Percentiles rank a stretch among this genome's conserved stretches.
These are phyloP conservation scores for Seiridium cupressi DNA, from an alignment of 2,329 filamentous ascomycete genomes.

Conservation along the genomic window DNA sequence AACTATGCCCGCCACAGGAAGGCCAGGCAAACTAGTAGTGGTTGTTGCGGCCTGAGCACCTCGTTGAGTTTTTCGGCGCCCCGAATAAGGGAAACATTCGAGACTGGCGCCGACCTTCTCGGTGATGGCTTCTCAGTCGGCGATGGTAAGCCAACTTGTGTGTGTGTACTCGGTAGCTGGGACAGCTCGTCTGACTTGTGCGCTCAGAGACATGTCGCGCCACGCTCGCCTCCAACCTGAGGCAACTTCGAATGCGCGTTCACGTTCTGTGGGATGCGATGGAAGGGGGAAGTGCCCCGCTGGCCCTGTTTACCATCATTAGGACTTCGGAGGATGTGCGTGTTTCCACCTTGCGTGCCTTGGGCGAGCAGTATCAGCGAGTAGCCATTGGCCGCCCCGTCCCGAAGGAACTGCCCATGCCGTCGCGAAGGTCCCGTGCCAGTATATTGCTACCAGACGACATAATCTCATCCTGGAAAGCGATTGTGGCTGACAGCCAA, in stretches of 20 bases:
- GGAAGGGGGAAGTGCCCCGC: conserved; percentile 14
- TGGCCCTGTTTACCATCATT: conserved; percentile 32
- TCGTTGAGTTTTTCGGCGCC: conserved; percentile 30
- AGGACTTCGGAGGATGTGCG: conserved; percentile 33
- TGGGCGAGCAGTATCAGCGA: conserved; percentile 34
- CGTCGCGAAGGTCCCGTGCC: neutral
- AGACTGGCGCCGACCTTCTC: conserved; percentile 29
- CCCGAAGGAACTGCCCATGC: conserved; percentile 17
- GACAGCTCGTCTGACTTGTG: neutral
- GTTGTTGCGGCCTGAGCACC: conserved; percentile 30
- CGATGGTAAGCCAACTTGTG: conserved; percentile 24
- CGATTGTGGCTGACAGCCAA: conserved; percentile 13
- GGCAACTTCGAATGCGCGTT: conserved; percentile 26
- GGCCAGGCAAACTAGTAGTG: conserved; percentile 6
- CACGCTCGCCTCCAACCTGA: conserved; percentile 24
- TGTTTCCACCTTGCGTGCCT: conserved; percentile 26
- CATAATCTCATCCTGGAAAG: conserved; percentile 9
- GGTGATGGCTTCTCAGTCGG: conserved; percentile 32
- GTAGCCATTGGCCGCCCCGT: conserved; percentile 27
- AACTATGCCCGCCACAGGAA: conserved; percentile 25
- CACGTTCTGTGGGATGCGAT: conserved; percentile 22
- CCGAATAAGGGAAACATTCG: conserved; percentile 30
- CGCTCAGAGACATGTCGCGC: conserved; percentile 26
- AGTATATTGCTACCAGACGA: neutral
- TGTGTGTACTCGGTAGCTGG: neutral